Evolutionary conservation across 345 rosid genomes (phyloP).

Genomic region (Moricandia arvensis): DNA sequence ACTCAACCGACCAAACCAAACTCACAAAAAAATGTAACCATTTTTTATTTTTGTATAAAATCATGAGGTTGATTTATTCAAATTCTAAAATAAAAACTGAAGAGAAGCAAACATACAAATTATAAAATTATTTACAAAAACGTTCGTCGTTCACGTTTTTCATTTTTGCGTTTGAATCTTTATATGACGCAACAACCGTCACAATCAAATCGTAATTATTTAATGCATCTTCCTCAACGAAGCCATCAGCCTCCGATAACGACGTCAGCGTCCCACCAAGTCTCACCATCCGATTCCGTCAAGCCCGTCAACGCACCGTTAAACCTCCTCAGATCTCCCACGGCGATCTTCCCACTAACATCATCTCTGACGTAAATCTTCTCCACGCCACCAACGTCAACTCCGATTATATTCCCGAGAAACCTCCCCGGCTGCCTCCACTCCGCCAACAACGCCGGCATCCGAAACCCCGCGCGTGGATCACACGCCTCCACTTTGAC

Average conservation of each 20-base stretch:
- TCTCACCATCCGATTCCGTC: constrained; percentile 49
- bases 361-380: constrained; percentile 52
- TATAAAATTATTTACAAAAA: constrained; percentile 26
- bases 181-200: constrained; percentile 19
- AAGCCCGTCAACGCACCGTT: constrained; percentile 44
- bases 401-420: constrained; percentile 42
- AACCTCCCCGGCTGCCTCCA: constrained; percentile 50
- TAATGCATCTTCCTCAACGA: constrained; percentile 4
- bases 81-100: background rate
- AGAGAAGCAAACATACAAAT: constrained; percentile 6
- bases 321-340: constrained; percentile 67
- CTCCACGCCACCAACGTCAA: constrained; percentile 42
- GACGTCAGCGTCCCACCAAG: constrained; percentile 75
- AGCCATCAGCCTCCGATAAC: constrained; percentile 31
- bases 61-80: background rate
- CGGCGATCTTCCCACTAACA: constrained; percentile 47
- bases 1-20: constrained; percentile 15
- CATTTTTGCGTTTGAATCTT: constrained; percentile 14
- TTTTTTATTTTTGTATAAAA: background rate
- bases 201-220: background rate
- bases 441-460: constrained; percentile 65
- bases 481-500: constrained; percentile 60
- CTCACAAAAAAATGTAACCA: background rate
- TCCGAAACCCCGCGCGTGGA: constrained; percentile 45
- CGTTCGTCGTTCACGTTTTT: constrained; percentile 9